Evolutionary conservation across 2,329 filamentous ascomycete species (phyloP), one percentile per base, ranked within the genome.

Genomic region (Botrytis elliptica): DNA sequence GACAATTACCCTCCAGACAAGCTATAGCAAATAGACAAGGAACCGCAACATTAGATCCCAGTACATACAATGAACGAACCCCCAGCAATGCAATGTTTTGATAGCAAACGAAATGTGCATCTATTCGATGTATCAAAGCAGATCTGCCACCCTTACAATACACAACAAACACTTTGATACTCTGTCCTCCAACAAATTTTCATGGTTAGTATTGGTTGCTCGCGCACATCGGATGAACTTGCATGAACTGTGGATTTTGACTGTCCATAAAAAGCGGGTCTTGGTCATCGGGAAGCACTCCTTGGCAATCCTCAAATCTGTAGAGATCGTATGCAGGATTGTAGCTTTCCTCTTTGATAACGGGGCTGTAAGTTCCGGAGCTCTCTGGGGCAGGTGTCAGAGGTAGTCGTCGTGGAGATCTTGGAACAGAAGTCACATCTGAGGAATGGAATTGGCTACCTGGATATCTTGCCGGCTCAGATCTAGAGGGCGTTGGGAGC

Each of bases 251-350:
- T n/a, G 74, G 65, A 18, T 75, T 72, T 38, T 73, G 72, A n/a
- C 67, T 71, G 63, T 78, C 66, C 67, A 75, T 75, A 57, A 80
- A 81, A n/a, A 80, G 60, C 38, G 79, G 78, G 16, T 70, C 71
- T 55, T 77, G 74, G 38, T 78, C 59, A 62, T 73, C 76, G n/a
- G 77, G 68, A 59, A 77, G 77, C 22, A 79, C 78, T 20, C 78
- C 79, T 65, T 79, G 78, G 16, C 79, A 77, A 71, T 78, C 77
- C 57, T 78, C 76, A 29, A 80, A 66, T 16, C 63, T 73, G 71
- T 75, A 78, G 64, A 76, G 52, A 20, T 79, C 77, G 36, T 75
- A 79, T n/a, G 76, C 73, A 44, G 70, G 52, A 14, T 79, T 77
- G 40, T 75, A 70, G 38, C 70, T 67, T 57, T 79, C 76, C 25